These are phyloP conservation scores for Cryptococcus sp. DNA, from an alignment of 1,284 basidiomycete genomes.

Conservation along the genomic window DNA sequence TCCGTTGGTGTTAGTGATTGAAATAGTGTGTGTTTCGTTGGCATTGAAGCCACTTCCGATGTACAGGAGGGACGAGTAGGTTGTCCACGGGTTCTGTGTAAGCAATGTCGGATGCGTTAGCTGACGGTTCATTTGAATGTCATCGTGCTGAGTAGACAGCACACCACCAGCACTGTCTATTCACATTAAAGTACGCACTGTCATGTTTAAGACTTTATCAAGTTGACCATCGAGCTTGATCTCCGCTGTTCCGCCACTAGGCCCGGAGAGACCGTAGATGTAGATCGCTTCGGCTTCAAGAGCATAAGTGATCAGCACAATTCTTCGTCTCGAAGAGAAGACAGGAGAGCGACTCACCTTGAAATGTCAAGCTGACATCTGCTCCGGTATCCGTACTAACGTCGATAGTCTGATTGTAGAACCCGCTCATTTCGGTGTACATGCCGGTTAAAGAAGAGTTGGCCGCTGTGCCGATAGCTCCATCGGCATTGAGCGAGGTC, in stretches of 20 bases:
- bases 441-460: background rate
- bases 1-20: conserved; percentile 23
- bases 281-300: conserved; percentile 20
- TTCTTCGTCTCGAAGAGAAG: background rate
- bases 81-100: conserved; percentile 26
- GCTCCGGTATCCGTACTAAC: conserved; percentile 9
- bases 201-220: conserved; percentile 18
- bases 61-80: conserved; percentile 34
- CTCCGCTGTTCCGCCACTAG: conserved; percentile 18
- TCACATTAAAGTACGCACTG: conserved; percentile 9
- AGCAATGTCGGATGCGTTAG: background rate
- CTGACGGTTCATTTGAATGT: background rate
- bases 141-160: background rate
- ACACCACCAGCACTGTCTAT: too few species aligned
- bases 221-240: conserved; percentile 25
- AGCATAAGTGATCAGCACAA: background rate
- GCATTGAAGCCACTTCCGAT: conserved; percentile 24
- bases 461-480: too few species aligned
- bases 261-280: conserved; percentile 27
- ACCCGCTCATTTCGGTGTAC: background rate
- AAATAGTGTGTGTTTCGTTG: conserved; percentile 22
- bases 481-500: too few species aligned
- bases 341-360: conserved; percentile 8
- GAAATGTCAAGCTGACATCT: conserved; percentile 11
- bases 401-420: conserved; percentile 17